Percentiles rank a stretch among this genome's conserved stretches.
phyloP scores from a whole-genome alignment of 2,329 filamentous ascomycete genomes.

The Knufia fluminis region DNA sequence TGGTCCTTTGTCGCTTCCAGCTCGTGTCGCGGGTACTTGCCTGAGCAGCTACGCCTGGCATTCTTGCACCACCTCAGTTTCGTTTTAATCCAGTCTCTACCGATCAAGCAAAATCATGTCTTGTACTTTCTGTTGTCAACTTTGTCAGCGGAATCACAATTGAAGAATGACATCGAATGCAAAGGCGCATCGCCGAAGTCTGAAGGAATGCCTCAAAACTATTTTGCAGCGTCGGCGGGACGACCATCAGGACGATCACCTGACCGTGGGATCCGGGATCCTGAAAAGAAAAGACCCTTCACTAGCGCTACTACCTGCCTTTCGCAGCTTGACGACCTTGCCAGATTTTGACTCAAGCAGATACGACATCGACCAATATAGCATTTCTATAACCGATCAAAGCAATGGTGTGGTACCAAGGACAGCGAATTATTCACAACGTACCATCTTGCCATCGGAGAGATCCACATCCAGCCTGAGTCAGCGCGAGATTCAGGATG shows the following conservation, averaged over 20 bases:
- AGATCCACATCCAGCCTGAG: conserved; percentile 15
- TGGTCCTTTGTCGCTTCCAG: conserved; percentile 3
- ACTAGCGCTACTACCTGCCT: conserved; percentile 8
- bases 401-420: conserved; percentile 7
- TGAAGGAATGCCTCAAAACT: conserved; percentile 20
- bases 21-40: conserved; percentile 4
- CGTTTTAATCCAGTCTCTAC: not conserved
- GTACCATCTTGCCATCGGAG: not conserved
- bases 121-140: conserved; percentile 2
- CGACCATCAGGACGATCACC: conserved; percentile 6
- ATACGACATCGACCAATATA: conserved; percentile 15
- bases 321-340: conserved; percentile 13
- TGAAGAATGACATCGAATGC: conserved; percentile 9
- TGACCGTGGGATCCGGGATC: conserved; percentile 19
- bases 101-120: conserved; percentile 6
- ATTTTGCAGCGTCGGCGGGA: conserved; percentile 10
- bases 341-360: conserved; percentile 12
- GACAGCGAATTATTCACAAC: not conserved
- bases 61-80: not conserved
- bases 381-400: conserved; percentile 11
- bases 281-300: conserved; percentile 15
- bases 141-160: conserved; percentile 1
- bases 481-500: conserved; percentile 17
- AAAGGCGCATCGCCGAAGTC: conserved; percentile 18
- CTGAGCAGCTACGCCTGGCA: conserved; percentile 1